Evolutionary conservation across 2,329 filamentous ascomycete species (phyloP), one percentile per base, ranked within the genome.

Genomic region (Trichoderma sp.): DNA sequence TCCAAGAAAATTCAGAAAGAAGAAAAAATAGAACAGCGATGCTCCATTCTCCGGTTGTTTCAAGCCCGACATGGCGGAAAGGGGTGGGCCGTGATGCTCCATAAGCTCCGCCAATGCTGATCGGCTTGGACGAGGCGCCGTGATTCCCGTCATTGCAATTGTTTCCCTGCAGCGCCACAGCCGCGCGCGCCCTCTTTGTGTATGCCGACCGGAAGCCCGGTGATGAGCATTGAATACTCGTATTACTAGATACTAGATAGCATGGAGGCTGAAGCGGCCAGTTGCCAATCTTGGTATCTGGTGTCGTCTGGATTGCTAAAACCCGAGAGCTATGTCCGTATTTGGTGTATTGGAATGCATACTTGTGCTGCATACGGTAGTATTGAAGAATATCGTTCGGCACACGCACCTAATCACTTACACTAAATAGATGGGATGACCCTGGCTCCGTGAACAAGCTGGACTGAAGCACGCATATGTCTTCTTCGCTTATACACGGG

Each of bases 171-270:
- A 53, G 29, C 69, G 50, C 59, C 33, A 38, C 33, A 59, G 31
- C 50, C 67, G 50, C 67, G 67, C 50, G 38, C 50, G 59, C 53
- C 62, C 27, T 73, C 12, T 65, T 73, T 73, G 41, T 41, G 65
- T 41, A 73, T 41, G 27, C 41, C 18, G 41, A 27, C 45, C 41
- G 69, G 69, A 73, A 56, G n/a, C 60, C 35, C 69, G 69, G 69
- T 65, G 67, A 62, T 62, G 53, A 45, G 50, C 21, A 24, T 56
- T 62, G 59, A 33, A 62, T n/a, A 12, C 59, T 62, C 16, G 29
- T 33, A 62, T 21, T 21, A n/a, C n/a, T 7, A 9, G 16, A 16
- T 38, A 31, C 31, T 31, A 38, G 12, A 14, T 38, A 38, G 35
- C 41, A 50, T 21, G 50, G 50, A 56, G 45, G 50, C 50, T 56